Conservation (phyloP, 495 filamentous ascomycete species). For the Talaromyces nanjingensis region DNA sequence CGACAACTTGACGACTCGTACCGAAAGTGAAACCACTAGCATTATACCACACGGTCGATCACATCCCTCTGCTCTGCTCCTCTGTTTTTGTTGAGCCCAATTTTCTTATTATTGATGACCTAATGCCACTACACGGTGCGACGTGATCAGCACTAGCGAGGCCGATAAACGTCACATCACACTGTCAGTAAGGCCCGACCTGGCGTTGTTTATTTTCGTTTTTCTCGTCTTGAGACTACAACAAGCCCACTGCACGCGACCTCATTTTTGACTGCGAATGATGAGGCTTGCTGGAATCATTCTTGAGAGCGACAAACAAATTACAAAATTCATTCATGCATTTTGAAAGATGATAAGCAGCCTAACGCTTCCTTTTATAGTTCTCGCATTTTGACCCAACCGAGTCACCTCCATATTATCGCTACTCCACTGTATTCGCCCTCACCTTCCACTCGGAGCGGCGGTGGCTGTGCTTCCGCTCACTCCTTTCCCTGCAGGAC, state of each 20-base stretch:
- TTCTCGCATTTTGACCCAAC: not conserved
- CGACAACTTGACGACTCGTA: not conserved
- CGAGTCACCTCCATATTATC: not conserved
- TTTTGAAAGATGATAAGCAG: not conserved
- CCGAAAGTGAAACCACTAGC: not conserved
- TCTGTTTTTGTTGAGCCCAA: not conserved
- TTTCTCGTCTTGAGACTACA: not conserved
- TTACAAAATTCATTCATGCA: not conserved
- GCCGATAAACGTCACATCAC: constrained; percentile 1
- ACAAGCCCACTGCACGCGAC: not conserved
- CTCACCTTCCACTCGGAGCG: not conserved
- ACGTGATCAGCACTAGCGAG: not conserved
- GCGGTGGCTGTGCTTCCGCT: not conserved
- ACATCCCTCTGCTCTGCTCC: not conserved
- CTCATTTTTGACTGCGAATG: not conserved
- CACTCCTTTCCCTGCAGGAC: not conserved
- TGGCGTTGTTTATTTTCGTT: not conserved
- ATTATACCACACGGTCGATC: not conserved
- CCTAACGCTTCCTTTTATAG: not conserved
- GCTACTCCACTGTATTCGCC: not conserved
- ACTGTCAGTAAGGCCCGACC: not conserved
- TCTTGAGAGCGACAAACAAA: not conserved
- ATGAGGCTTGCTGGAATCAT: not conserved
- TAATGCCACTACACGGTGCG: not conserved
- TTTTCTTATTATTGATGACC: not conserved